A percentile compares a stretch with the other conserved stretches of the same genome.
Conservation (phyloP, 2,329 filamentous ascomycete genomes). For the Sarocladium brachiariae region DNA sequence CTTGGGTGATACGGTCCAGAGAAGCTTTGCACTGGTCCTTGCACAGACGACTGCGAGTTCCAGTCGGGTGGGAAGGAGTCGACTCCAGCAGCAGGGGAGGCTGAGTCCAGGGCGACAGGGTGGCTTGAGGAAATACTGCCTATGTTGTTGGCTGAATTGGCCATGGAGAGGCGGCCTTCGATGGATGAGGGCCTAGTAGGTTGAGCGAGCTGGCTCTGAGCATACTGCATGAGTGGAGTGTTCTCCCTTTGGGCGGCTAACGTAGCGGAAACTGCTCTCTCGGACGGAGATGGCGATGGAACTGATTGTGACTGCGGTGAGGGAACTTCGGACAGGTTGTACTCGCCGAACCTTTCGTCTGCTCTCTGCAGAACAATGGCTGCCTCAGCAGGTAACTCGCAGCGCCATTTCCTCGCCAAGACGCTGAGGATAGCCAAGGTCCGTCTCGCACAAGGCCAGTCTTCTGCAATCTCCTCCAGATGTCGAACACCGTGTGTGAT, state of each 20-base stretch:
- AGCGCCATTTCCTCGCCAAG: conserved; percentile 81
- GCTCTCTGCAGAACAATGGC: conserved; percentile 66
- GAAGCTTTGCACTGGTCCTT: background rate
- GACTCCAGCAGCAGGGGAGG: background rate
- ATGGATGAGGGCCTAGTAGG: conserved; percentile 15
- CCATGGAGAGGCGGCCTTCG: conserved; percentile 12
- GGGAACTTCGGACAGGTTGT: conserved; percentile 53
- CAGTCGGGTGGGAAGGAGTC: background rate
- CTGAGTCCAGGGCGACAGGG: background rate
- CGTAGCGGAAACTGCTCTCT: conserved; percentile 16
- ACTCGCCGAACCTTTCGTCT: conserved; percentile 72
- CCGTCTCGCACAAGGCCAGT: conserved; percentile 84
- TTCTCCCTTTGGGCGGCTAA: conserved; percentile 22
- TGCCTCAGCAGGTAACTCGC: conserved; percentile 81
- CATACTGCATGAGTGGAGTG: conserved; percentile 28
- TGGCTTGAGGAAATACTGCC: background rate
- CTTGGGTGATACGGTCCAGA: background rate
- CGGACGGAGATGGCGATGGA: conserved; percentile 22
- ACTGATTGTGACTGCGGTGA: conserved; percentile 39
- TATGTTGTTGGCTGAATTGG: background rate
- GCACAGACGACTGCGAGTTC: background rate
- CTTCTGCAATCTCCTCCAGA: conserved; percentile 90
- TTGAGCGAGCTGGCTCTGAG: conserved; percentile 20
- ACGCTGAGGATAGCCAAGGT: conserved; percentile 81
- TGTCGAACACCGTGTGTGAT: conserved; percentile 87